Conservation (phyloP, 1,139 yeast genomes). For the Suhomyces maxii region DNA sequence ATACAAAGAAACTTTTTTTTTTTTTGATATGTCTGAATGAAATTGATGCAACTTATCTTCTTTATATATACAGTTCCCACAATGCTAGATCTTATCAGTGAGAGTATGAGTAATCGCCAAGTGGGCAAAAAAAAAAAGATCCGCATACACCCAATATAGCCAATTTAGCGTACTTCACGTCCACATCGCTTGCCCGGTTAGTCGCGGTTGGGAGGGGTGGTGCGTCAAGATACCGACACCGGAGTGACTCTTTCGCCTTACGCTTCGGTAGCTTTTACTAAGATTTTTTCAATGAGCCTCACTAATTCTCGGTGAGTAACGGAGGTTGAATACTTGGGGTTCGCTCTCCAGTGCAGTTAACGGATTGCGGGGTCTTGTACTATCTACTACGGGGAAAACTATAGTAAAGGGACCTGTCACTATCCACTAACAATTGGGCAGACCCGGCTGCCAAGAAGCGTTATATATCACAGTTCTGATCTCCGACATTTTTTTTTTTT, state of each 20-base stretch:
- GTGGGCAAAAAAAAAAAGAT: slow-evolving; percentile 1
- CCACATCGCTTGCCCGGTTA: slow-evolving; percentile 1
- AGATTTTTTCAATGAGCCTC: too few species aligned
- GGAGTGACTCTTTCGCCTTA: too few species aligned
- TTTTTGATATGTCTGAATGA: too few species aligned
- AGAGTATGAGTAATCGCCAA: slow-evolving; percentile 8
- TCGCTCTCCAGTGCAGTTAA: neutral
- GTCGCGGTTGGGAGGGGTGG: neutral
- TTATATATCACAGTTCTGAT: too few species aligned
- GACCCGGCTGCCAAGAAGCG: too few species aligned
- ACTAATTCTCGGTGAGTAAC: too few species aligned
- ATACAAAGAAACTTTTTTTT: too few species aligned
- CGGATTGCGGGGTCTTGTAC: neutral
- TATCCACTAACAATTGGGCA: too few species aligned
- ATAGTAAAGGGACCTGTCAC: too few species aligned
- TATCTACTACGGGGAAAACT: neutral
- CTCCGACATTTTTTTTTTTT: too few species aligned
- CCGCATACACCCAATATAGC: slow-evolving; percentile 3
- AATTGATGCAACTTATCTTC: neutral
- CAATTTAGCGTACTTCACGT: slow-evolving; percentile 2
- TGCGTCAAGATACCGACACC: neutral
- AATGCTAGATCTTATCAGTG: neutral
- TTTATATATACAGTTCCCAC: neutral
- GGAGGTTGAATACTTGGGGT: neutral
- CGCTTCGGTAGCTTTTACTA: too few species aligned